These are phyloP conservation scores for Xylaria sp. DNA, from an alignment of 2,329 filamentous ascomycete genomes.

Conservation along the genomic window DNA sequence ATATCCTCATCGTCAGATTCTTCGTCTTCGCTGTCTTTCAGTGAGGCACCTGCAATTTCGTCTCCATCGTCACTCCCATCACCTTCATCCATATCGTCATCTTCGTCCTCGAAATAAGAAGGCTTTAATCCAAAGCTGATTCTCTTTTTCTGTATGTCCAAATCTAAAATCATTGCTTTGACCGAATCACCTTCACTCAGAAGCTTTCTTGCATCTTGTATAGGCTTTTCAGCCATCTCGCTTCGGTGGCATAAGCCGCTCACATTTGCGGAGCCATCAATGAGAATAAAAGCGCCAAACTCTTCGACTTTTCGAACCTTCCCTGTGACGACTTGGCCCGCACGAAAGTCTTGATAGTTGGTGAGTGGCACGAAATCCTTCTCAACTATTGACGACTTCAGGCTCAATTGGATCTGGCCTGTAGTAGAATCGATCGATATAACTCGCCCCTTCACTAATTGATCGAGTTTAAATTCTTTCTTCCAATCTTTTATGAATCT, in stretches of 20 bases:
- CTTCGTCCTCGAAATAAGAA: conserved; percentile 79
- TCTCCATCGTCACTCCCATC: conserved; percentile 52
- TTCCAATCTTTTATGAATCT: conserved; percentile 96
- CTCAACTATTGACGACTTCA: conserved; percentile 87
- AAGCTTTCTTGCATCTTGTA: conserved; percentile 87
- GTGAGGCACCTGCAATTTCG: conserved; percentile 59
- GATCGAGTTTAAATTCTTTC: conserved; percentile 84
- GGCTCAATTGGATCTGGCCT: conserved; percentile 82
- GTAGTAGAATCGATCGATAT: conserved; percentile 74
- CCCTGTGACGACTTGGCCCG: conserved; percentile 85
- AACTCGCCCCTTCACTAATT: conserved; percentile 89
- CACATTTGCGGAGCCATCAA: conserved; percentile 88
- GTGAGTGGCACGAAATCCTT: conserved; percentile 78
- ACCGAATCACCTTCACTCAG: conserved; percentile 93
- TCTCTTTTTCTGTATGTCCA: conserved; percentile 79
- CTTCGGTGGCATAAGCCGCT: conserved; percentile 93
- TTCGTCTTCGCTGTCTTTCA: conserved; percentile 53
- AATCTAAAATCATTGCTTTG: conserved; percentile 86
- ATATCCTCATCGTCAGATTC: conserved; percentile 57
- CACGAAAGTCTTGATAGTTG: conserved; percentile 80
- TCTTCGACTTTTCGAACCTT: conserved; percentile 94
- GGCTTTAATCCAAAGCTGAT: conserved; percentile 94
- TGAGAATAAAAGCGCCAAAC: conserved; percentile 92
- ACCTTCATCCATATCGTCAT: conserved; percentile 63
- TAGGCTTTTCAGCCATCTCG: conserved; percentile 86